These are phyloP conservation scores for Fusarium bulbicola DNA, from an alignment of 2,329 filamentous ascomycete genomes.

Conservation along the genomic window DNA sequence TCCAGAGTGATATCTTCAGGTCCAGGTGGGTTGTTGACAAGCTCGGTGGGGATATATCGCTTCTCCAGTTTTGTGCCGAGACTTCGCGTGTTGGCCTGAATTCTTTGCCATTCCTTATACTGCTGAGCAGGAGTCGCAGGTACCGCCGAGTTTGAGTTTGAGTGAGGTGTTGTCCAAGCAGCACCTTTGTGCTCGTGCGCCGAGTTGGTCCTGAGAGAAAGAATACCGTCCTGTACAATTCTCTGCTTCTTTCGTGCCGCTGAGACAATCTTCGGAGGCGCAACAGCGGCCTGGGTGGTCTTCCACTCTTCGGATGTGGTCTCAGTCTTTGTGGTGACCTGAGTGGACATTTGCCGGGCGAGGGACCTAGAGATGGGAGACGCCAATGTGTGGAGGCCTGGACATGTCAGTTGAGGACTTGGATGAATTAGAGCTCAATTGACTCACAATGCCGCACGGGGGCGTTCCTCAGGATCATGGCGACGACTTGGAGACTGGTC, in stretches of 20 bases:
- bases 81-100: slow-evolving; percentile 54
- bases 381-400: slow-evolving; percentile 64
- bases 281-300: slow-evolving; percentile 29
- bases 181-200: slow-evolving; percentile 46
- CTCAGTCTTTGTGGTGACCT: slow-evolving; percentile 30
- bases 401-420: slow-evolving; percentile 17
- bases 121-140: slow-evolving; percentile 52
- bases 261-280: slow-evolving; percentile 38
- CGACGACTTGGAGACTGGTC: slow-evolving; percentile 42
- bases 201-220: slow-evolving; percentile 49
- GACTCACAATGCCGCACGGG: slow-evolving; percentile 63
- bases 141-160: slow-evolving; percentile 47
- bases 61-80: slow-evolving; percentile 60
- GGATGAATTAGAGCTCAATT: slow-evolving; percentile 5
- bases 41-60: slow-evolving; percentile 71
- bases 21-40: slow-evolving; percentile 76
- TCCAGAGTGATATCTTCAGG: slow-evolving; percentile 88
- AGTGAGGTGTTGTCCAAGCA: slow-evolving; percentile 47
- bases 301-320: slow-evolving; percentile 35
- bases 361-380: slow-evolving; percentile 51
- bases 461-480: slow-evolving; percentile 66
- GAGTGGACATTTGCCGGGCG: slow-evolving; percentile 47
- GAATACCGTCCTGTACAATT: slow-evolving; percentile 45
- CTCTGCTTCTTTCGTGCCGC: slow-evolving; percentile 48
- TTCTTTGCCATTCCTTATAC: slow-evolving; percentile 49